Evolutionary conservation across 768 basidiomycete species (phyloP), one percentile per base, ranked within the genome.

Genomic region (Phaeotremella skinneri): DNA sequence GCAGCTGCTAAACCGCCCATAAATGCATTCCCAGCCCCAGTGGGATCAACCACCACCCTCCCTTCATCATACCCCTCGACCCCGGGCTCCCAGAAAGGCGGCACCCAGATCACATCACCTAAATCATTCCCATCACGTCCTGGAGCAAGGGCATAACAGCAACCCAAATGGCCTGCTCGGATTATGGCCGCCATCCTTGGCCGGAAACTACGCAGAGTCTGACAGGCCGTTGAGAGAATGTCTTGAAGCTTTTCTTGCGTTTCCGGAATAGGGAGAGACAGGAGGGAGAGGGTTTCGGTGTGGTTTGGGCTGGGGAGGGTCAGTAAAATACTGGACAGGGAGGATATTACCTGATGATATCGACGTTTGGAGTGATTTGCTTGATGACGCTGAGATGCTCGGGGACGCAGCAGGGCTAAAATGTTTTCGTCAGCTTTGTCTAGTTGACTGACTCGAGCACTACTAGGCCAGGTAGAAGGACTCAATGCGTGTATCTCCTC

Each of bases 11-110:
- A 21, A 4, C 58, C 69, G 3, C 69, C 69, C 60, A 67, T 67
- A 42, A 68, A 68, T 29, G 63, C 63, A 56, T 70, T 70, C 4
- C 69, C 69, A 2, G 66, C 66, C 13, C 69, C 69, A 21, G 68
- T 70, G 30, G 69, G 69, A 61, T 70, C 69, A 4, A 66, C 64
- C 9, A 45, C 43, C 7, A 70, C 61, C 41, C 52, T 56, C 2
- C 43, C 63, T 25, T 56, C 16, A 17, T 49, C 48, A 29, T 23
- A 57, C 5, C 57, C 66, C 25, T 49, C 48, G 11, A 47, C 53
- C 9, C 31, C 37, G 1, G 42, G 9, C 13, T 58, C 34, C 66
- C 66, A 70, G 42, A 61, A 70, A 2, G 69, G 61, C 9, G 61
- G 66, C 2, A 65, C 23, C 69, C 69, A 70, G 3, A 31, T 30